A percentile compares a stretch with the other conserved stretches of the same genome.
Conservation (phyloP, 805 yeast genomes). For the Zygotorulaspora chibaensis region DNA sequence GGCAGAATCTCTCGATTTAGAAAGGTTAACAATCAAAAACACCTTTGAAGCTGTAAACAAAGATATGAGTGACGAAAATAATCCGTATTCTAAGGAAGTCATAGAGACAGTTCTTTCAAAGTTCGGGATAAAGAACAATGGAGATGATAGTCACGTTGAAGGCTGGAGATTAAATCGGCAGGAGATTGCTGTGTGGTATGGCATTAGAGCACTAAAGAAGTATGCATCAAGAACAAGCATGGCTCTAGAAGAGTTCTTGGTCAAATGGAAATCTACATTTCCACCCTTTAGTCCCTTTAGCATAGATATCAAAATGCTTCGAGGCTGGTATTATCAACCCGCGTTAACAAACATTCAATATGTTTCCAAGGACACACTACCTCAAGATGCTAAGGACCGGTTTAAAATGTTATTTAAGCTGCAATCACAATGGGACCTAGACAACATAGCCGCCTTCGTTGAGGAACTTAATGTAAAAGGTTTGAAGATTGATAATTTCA, state of each 20-base stretch:
- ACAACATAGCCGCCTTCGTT: constrained; percentile 60
- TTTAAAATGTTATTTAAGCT: constrained; percentile 49
- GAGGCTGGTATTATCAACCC: constrained; percentile 54
- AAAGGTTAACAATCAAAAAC: constrained; percentile 31
- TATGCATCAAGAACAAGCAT: constrained; percentile 33
- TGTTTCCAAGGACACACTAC: constrained; percentile 47
- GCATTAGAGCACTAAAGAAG: constrained; percentile 46
- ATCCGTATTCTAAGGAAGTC: constrained; percentile 39
- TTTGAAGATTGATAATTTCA: constrained; percentile 51
- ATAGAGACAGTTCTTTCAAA: constrained; percentile 47
- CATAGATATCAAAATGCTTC: constrained; percentile 49
- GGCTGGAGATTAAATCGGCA: constrained; percentile 40
- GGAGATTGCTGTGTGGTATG: constrained; percentile 57
- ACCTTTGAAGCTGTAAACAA: constrained; percentile 27
- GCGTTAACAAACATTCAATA: constrained; percentile 45
- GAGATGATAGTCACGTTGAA: constrained; percentile 8
- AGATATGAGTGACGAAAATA: constrained; percentile 31
- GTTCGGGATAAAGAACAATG: constrained; percentile 36
- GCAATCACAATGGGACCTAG: constrained; percentile 57
- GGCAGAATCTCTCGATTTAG: constrained; percentile 34
- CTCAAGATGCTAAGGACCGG: constrained; percentile 46
- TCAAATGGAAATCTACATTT: constrained; percentile 58
- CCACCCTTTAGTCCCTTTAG: constrained; percentile 62
- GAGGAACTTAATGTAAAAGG: constrained; percentile 52
- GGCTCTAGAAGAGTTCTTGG: constrained; percentile 50